Percentiles rank a stretch among this genome's conserved stretches.
phyloP scores from a whole-genome alignment of 2,329 filamentous ascomycete genomes.

The Dactylellina haptotyla region DNA sequence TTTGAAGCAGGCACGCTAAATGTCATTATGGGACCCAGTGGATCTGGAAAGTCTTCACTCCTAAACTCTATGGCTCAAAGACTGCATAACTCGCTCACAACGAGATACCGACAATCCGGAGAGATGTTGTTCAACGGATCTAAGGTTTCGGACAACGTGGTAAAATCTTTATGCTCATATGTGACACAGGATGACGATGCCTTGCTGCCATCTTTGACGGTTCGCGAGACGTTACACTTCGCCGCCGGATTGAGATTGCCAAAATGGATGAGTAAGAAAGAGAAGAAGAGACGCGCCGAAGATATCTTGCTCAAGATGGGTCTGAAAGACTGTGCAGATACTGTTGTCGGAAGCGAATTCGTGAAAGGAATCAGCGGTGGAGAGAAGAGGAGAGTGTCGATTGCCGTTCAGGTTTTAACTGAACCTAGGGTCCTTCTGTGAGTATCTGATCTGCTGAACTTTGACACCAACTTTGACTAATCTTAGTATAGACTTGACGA shows the following conservation, averaged over 20 bases:
- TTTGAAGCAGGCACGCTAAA: slow-evolving; percentile 77
- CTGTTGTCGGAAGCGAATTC: slow-evolving; percentile 75
- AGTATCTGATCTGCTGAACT: neutral
- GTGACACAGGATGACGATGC: slow-evolving; percentile 83
- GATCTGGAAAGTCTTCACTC: slow-evolving; percentile 62
- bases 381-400: slow-evolving; percentile 80
- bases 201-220: slow-evolving; percentile 76
- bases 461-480: neutral
- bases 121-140: slow-evolving; percentile 76
- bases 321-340: slow-evolving; percentile 80
- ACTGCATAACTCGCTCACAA: slow-evolving; percentile 71
- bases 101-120: slow-evolving; percentile 71
- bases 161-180: slow-evolving; percentile 78
- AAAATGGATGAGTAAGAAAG: slow-evolving; percentile 73
- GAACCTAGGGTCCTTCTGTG: slow-evolving; percentile 75
- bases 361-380: slow-evolving; percentile 83
- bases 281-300: slow-evolving; percentile 75
- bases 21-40: slow-evolving; percentile 82
- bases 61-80: slow-evolving; percentile 76
- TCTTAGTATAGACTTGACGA: slow-evolving; percentile 70
- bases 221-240: slow-evolving; percentile 77
- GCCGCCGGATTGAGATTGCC: slow-evolving; percentile 77
- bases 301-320: slow-evolving; percentile 79
- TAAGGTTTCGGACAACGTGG: slow-evolving; percentile 73
- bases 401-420: slow-evolving; percentile 80